Base-by-base conservation (phyloP, 768 basidiomycete genomes). In the Termitomyces sp. region DNA sequence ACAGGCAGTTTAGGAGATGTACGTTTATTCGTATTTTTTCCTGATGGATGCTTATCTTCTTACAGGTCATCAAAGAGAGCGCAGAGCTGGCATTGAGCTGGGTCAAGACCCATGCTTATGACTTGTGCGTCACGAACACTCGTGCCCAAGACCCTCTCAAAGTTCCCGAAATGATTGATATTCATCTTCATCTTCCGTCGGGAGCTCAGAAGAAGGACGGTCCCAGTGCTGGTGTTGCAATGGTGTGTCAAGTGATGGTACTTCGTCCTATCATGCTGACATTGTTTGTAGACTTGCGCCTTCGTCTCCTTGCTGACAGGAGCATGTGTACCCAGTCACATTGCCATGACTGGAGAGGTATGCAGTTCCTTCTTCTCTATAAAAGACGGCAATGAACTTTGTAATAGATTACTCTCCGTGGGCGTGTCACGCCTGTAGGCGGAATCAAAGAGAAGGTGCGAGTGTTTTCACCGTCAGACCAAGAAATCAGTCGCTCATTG, bases 131-230 rank as follows among this genome's bases (percentile, higher is more conserved):
- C 70, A 93, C 92, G 10, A 83, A 84, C 59, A 77, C 82, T 37
- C 83, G 85, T 52, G 76, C 82, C 40, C 84, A 89, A 40, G 91
- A 94, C 67, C 88, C 91, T 15, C 76, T 96, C 65, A 88, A 89
- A 68, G 79, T 86, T 8, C 87, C 86, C 0, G 83, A 89, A 56
- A 73, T 79, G 25, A 83, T 94, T 50, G 94, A 98, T 69, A 76
- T 98, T 10, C 95, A 98, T 67, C 76, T 95, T 15, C 95, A 97
- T 69, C 77, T 96, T 9, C 96, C 95, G 0, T 83, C 91, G 1
- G 96, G 95, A 0, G 91, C 93, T 2, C 90, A 94, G 73, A 93
- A 88, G 82, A 97, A 96, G 76, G 94, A 96, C 68, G 94, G 95
- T 0, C 94, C 94, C 0, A 92, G 90, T 68, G 94, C 94, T 0